Conservation (phyloP, 2,329 filamentous ascomycete species). For the Calonectria hawksworthii region DNA sequence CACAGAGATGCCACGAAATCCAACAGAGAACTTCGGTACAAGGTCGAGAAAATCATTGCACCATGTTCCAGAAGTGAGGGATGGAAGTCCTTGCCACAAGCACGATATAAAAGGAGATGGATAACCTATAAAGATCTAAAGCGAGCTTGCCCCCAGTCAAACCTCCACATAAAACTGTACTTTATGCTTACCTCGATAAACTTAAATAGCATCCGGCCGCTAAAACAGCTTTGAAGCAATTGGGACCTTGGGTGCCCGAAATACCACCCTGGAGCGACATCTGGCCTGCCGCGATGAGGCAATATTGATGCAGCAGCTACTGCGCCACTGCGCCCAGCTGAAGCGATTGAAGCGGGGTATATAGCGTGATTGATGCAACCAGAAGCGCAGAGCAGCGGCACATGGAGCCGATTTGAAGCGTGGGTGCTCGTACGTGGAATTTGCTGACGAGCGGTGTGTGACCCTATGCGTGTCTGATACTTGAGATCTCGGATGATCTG, state of each 20-base stretch:
- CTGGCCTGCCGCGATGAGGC: background rate
- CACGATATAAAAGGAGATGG: background rate
- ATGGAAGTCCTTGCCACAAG: background rate
- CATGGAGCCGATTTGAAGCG: background rate
- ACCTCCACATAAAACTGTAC: background rate
- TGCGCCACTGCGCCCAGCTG: background rate
- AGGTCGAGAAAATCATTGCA: background rate
- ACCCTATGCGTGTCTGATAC: background rate
- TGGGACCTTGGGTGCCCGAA: too few relatives aligned
- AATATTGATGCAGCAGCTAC: background rate
- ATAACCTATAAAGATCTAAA: background rate
- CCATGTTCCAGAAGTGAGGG: background rate
- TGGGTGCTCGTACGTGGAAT: background rate
- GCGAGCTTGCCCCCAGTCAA: background rate
- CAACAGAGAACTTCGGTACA: background rate
- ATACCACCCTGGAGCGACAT: background rate
- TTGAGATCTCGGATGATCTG: background rate
- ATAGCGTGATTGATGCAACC: background rate
- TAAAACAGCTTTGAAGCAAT: background rate
- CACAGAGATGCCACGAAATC: background rate
- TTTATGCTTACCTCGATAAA: constrained; percentile 9
- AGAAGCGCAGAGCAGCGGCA: background rate
- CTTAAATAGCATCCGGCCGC: background rate
- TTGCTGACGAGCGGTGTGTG: background rate
- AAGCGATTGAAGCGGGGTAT: background rate